Percentiles rank a stretch among this genome's conserved stretches.
Conservation (phyloP, 495 filamentous ascomycete genomes). For the Lophium mytilinum region DNA sequence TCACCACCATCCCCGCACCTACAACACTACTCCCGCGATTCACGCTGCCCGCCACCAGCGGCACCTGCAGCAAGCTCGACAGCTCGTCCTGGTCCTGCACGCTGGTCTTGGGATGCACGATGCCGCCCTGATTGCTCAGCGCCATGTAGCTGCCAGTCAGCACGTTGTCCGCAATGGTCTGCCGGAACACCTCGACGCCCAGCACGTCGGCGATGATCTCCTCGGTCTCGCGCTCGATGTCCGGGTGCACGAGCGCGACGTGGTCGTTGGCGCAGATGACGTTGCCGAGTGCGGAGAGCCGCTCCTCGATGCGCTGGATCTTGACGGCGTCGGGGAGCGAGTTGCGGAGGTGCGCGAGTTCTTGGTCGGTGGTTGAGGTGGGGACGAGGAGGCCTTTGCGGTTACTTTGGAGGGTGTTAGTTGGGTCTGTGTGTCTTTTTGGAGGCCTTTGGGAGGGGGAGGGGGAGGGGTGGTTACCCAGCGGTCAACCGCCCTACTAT, state of each 20-base stretch:
- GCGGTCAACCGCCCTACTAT: conserved; percentile 93
- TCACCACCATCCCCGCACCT: conserved; percentile 96
- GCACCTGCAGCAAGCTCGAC: conserved; percentile 85
- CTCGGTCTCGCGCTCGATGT: conserved; percentile 75
- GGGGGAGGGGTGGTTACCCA: conserved; percentile 48
- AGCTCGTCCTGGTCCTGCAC: conserved; percentile 98
- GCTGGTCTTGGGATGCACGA: conserved; percentile 93
- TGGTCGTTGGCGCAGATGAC: conserved; percentile 96
- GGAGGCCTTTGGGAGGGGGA: not conserved
- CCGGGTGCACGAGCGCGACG: conserved; percentile 92
- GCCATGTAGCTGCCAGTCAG: conserved; percentile 93
- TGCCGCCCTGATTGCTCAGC: conserved; percentile 89
- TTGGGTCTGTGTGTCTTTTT: too few relatives aligned
- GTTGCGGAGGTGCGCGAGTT: conserved; percentile 93
- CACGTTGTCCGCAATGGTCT: conserved; percentile 95
- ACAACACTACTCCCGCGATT: conserved; percentile 92
- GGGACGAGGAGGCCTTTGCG: conserved; percentile 93
- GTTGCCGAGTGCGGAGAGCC: conserved; percentile 89
- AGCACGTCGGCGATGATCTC: conserved; percentile 80
- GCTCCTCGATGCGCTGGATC: conserved; percentile 94
- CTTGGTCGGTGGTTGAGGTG: conserved; percentile 93
- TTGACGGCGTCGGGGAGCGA: conserved; percentile 81
- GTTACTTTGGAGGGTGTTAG: conserved; percentile 50
- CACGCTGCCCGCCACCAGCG: conserved; percentile 85
- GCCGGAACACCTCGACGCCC: conserved; percentile 95